phyloP scores from a whole-genome alignment of 1,139 yeast genomes.

The Debaryomyces subglobosus region DNA sequence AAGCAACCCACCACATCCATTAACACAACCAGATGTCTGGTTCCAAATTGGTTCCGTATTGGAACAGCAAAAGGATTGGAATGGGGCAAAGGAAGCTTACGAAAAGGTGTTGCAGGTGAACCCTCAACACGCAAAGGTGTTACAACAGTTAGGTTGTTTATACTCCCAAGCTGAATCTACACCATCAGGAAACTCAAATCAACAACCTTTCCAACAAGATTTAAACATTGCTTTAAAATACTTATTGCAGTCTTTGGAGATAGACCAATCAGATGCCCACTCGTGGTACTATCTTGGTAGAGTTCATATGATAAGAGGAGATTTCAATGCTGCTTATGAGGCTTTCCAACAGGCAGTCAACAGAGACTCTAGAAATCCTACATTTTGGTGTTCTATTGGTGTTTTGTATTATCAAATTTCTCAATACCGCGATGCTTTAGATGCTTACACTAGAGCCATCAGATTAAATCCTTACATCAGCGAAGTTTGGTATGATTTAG shows the following conservation, averaged over 20 bases:
- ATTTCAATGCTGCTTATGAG: conserved; percentile 94
- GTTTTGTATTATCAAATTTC: conserved; percentile 93
- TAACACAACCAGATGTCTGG: conserved; percentile 97
- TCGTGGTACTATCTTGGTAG: conserved; percentile 97
- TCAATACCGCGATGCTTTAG: conserved; percentile 94
- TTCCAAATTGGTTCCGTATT: conserved; percentile 95
- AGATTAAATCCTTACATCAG: conserved; percentile 92
- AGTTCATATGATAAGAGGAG: conserved; percentile 94
- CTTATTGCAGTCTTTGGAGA: conserved; percentile 82
- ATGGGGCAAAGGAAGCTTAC: conserved; percentile 91
- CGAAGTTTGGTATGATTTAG: conserved; percentile 98
- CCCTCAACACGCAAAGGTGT: conserved; percentile 92
- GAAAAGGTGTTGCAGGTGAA: conserved; percentile 88
- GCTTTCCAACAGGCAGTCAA: conserved; percentile 99
- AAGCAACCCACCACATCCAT: conserved; percentile 89
- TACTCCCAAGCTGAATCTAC: conserved; percentile 75
- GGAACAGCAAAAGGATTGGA: conserved; percentile 91
- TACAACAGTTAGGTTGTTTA: conserved; percentile 94
- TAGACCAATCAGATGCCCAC: conserved; percentile 90
- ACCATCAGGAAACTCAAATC: conserved; percentile 21
- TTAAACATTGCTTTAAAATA: conserved; percentile 82
- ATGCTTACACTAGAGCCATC: conserved; percentile 96
- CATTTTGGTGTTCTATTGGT: conserved; percentile 99
- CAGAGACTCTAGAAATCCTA: conserved; percentile 93
- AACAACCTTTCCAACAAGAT: conserved; percentile 57